phyloP scores from a whole-genome alignment of 352 stramenopile genomes.

The Ophiocytium majus region DNA sequence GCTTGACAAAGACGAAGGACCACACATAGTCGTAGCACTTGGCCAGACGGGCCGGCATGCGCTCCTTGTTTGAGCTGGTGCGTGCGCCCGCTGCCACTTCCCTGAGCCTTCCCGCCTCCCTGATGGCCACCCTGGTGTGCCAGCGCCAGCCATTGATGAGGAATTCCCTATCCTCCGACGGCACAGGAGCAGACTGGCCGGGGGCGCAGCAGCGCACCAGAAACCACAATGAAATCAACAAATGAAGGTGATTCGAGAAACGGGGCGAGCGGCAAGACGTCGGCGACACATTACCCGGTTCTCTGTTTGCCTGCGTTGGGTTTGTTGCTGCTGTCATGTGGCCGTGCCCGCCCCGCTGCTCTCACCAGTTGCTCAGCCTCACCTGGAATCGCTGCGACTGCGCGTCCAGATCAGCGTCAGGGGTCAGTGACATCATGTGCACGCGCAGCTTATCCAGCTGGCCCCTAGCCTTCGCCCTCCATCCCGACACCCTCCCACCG shows the following conservation, averaged over 20 bases:
- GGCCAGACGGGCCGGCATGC: constrained; percentile 24
- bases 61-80: background rate
- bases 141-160: constrained; percentile 56
- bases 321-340: too few species aligned
- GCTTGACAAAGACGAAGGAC: constrained; percentile 49
- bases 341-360: too few species aligned
- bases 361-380: background rate
- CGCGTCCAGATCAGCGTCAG: background rate
- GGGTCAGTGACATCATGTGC: background rate
- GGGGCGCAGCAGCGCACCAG: too few species aligned
- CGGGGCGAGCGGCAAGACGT: too few species aligned
- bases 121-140: constrained; percentile 43
- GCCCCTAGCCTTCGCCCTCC: background rate
- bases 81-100: constrained; percentile 16
- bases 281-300: too few species aligned
- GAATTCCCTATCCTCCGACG: constrained; percentile 44
- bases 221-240: too few species aligned
- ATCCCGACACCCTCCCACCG: background rate
- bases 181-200: constrained; percentile 28
- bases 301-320: too few species aligned
- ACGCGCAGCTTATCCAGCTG: constrained; percentile 15
- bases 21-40: constrained; percentile 55
- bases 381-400: constrained; percentile 11
- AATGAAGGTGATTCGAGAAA: too few species aligned
- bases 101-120: constrained; percentile 35